Evolutionary conservation across 208 protist genomes (phyloP).

Genomic region (Wallacemonas rigidus): DNA sequence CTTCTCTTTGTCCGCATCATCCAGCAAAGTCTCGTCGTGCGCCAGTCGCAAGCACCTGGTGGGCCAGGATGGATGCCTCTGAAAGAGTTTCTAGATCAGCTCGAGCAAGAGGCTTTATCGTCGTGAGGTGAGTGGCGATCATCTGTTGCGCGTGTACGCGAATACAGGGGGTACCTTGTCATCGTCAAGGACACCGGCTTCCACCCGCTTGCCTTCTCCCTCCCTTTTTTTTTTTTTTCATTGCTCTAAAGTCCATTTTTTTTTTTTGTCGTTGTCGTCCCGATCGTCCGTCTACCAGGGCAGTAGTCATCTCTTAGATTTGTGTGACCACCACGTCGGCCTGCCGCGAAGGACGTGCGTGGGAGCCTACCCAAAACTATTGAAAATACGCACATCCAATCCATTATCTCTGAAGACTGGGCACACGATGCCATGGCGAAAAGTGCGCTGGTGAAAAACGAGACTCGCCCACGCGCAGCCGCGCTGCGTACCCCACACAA

Average conservation of each 20-base stretch:
- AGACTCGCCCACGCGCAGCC: too few relatives aligned
- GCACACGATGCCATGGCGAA: too few relatives aligned
- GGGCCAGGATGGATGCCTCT: constrained; percentile 18
- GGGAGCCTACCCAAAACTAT: too few relatives aligned
- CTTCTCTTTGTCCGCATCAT: constrained; percentile 61
- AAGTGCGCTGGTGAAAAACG: too few relatives aligned
- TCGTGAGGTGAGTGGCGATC: neutral
- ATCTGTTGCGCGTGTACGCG: too few relatives aligned
- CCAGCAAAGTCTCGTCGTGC: constrained; percentile 56
- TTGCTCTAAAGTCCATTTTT: constrained; percentile 9
- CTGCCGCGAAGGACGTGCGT: too few relatives aligned
- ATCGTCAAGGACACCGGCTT: neutral
- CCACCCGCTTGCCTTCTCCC: neutral
- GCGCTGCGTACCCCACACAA: too few relatives aligned
- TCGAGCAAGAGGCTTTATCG: neutral
- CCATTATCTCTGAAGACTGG: too few relatives aligned
- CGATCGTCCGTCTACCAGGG: neutral
- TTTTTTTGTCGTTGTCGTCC: constrained; percentile 7
- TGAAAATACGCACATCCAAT: too few relatives aligned
- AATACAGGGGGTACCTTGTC: too few relatives aligned
- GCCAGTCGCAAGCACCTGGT: constrained; percentile 26
- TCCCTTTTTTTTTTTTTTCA: constrained; percentile 15
- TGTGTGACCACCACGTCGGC: too few relatives aligned
- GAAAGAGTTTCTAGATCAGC: neutral
- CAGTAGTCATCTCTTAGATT: neutral